These are phyloP conservation scores for Trichosanthes cucumerina DNA, from an alignment of 306 rosid species.

Conservation along the genomic window DNA sequence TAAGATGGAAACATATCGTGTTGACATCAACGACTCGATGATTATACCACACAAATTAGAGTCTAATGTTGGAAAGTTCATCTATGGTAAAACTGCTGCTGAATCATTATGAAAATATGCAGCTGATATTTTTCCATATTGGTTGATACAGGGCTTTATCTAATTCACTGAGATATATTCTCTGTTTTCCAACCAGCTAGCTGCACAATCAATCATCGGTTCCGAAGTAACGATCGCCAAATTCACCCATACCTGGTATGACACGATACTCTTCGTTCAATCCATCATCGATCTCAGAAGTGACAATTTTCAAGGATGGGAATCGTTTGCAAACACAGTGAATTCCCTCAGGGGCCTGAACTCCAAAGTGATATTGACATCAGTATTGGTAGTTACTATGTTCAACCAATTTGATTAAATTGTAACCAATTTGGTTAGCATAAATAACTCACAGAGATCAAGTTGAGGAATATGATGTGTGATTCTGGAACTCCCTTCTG, in stretches of 20 bases:
- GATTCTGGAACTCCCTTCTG: slow-evolving; percentile 95
- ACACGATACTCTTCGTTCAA: slow-evolving; percentile 78
- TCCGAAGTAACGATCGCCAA: slow-evolving; percentile 93
- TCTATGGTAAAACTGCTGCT: background rate
- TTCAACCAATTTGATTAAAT: background rate
- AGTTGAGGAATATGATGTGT: slow-evolving; percentile 84
- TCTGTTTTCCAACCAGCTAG: background rate
- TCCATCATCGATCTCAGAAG: slow-evolving; percentile 84
- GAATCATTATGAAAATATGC: background rate
- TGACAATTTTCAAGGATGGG: slow-evolving; percentile 80
- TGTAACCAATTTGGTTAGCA: background rate
- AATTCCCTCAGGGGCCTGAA: slow-evolving; percentile 96
- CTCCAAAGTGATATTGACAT: slow-evolving; percentile 4
- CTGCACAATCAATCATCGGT: slow-evolving; percentile 41
- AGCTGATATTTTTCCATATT: background rate
- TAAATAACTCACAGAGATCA: slow-evolving; percentile 68
- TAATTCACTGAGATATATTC: background rate
- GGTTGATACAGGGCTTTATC: background rate
- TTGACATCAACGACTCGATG: background rate
- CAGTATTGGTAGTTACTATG: background rate
- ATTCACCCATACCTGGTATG: slow-evolving; percentile 87
- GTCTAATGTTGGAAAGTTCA: background rate
- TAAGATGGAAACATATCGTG: background rate
- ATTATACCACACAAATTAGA: background rate
- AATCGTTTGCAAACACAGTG: slow-evolving; percentile 78